These are phyloP conservation scores for Lachancea cidri DNA, from an alignment of 805 yeast species.

Conservation along the genomic window DNA sequence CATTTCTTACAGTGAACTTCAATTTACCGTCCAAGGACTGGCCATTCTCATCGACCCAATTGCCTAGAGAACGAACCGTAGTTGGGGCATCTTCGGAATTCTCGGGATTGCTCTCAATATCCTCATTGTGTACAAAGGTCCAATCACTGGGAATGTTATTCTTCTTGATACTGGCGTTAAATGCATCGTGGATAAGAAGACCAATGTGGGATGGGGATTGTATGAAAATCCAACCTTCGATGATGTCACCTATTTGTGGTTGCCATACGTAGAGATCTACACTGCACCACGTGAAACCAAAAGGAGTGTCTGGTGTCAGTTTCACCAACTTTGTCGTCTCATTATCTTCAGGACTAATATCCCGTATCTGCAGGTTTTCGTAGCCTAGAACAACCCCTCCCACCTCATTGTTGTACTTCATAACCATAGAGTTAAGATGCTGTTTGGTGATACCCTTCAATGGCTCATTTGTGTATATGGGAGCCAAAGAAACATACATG, in stretches of 20 bases:
- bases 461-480: conserved; percentile 64
- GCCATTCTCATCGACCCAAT: conserved; percentile 80
- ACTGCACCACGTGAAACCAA: conserved; percentile 79
- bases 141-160: conserved; percentile 81
- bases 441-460: conserved; percentile 76
- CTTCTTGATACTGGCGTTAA: conserved; percentile 87
- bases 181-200: conserved; percentile 82
- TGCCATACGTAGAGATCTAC: conserved; percentile 85
- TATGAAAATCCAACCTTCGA: conserved; percentile 86
- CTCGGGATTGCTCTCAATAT: conserved; percentile 35
- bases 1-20: conserved; percentile 63
- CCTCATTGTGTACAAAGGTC: conserved; percentile 78
- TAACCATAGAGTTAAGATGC: conserved; percentile 83
- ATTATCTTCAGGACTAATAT: conserved; percentile 36
- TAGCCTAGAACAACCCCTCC: conserved; percentile 85
- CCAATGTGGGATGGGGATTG: conserved; percentile 96
- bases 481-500: conserved; percentile 84
- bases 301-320: conserved; percentile 76
- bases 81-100: conserved; percentile 16
- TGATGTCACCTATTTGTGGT: conserved; percentile 79
- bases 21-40: conserved; percentile 77
- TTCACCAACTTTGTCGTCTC: conserved; percentile 48
- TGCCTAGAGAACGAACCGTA: conserved; percentile 60
- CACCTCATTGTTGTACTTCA: conserved; percentile 69
- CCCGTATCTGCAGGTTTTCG: conserved; percentile 51